Base-by-base conservation (phyloP, 2,329 filamentous ascomycete species). In the Fusarium transvaalense region DNA sequence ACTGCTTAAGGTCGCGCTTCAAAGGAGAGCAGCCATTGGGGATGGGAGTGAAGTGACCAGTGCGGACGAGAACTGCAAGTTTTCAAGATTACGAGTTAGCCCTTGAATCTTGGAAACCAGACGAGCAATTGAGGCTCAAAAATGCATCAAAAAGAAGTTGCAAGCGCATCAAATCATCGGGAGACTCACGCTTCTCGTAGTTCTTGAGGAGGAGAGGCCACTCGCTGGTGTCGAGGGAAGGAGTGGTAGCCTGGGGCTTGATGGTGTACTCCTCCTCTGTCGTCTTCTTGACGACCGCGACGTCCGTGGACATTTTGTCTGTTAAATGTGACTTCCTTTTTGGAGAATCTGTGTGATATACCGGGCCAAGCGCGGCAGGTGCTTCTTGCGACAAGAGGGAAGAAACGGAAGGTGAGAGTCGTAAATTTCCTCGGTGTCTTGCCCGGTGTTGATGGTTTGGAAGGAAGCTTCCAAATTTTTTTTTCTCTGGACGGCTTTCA, bases 141-240 rank as follows among this genome's bases (percentile, higher is more conserved):
- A 51, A 41, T 17, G 27, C 45, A 47, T 27, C 27, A 39, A 65
- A 48, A 50, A 48, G 25, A 52, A n/a, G 19, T 42, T 38, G 19
- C 12, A 50, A n/a, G 35, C 23, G 38, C 41, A 19, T 10, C 46
- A 32, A 19, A 41, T 27, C 19, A 52, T 42, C 29, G 25, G 23
- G 35, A 57, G 50, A 86, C 91, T 79, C 87, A 96, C 93, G 85
- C 79, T 94, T 92, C 82, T 94, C 92, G 84, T 97, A 98, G 85
- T 97, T 97, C 86, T 97, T 97, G 77, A 98, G 87, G 76, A 98
- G 87, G 76, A 98, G 86, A 76, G 96, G 96, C 93, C 94, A 97
- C 80, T 90, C 88, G 84, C 91, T 94, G 74, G 93, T 97, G 82
- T 97, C 91, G 76, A 97, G 85, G 64, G 89, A 84, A 72, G 94